phyloP scores from a whole-genome alignment of 2,329 filamentous ascomycete species.

The Cucurbitaria berberidis region DNA sequence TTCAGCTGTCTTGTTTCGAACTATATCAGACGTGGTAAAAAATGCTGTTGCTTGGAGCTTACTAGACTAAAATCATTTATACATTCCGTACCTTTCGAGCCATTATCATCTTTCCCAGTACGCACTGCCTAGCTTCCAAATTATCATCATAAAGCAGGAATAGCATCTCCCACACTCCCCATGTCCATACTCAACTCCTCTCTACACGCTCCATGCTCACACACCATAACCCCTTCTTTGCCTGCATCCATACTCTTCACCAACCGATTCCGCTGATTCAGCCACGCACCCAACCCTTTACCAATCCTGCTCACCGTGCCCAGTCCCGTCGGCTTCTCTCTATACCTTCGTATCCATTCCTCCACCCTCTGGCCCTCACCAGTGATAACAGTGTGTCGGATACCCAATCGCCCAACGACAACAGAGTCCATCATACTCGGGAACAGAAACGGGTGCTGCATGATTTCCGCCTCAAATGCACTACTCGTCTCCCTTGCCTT shows the following conservation, averaged over 20 bases:
- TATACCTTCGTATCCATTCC: slow-evolving; percentile 50
- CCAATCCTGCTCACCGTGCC: slow-evolving; percentile 47
- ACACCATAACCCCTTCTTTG: slow-evolving; percentile 46
- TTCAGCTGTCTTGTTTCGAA: too few relatives aligned
- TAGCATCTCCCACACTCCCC: slow-evolving; percentile 34
- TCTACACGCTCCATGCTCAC: slow-evolving; percentile 51
- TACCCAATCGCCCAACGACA: slow-evolving; percentile 75
- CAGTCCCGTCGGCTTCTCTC: slow-evolving; percentile 47
- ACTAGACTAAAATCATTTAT: not conserved
- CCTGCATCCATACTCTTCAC: slow-evolving; percentile 52
- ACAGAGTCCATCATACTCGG: slow-evolving; percentile 78
- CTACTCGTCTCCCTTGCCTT: slow-evolving; percentile 76
- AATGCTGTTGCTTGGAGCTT: too few relatives aligned
- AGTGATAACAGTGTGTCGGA: slow-evolving; percentile 64
- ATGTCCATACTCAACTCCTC: slow-evolving; percentile 48
- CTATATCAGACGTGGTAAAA: too few relatives aligned
- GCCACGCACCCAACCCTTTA: slow-evolving; percentile 51
- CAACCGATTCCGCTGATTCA: slow-evolving; percentile 57
- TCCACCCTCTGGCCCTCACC: slow-evolving; percentile 54
- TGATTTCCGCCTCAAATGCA: slow-evolving; percentile 88
- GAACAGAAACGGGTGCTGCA: slow-evolving; percentile 93
- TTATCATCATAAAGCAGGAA: slow-evolving; percentile 8
- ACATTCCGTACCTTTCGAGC: not conserved
- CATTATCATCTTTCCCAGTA: not conserved
- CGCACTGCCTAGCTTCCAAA: not conserved